Evolutionary conservation across 1,284 basidiomycete genomes (phyloP), one percentile per base, ranked within the genome.

Genomic region (Rhodotorula sp.): DNA sequence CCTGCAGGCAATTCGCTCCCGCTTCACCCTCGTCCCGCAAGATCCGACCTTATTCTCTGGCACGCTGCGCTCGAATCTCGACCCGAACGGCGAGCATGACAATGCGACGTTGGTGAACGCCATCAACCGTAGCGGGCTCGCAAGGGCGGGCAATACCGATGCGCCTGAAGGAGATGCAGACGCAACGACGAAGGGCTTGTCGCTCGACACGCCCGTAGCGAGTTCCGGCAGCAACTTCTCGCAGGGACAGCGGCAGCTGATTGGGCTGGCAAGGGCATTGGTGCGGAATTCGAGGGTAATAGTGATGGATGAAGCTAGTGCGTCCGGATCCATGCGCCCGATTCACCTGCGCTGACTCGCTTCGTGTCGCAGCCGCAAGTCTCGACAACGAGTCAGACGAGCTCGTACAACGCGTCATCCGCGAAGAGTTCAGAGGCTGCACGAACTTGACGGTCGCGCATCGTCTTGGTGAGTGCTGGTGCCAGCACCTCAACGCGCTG

Each of bases 1-100:
- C 7, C 82, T 95, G n/a, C 86, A 91, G 76, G 92, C 94, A 78
- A 79, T 96, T 65, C 86, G 92, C 5, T 71, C 71, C 0, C 74
- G 72, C 30, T 69, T 70, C 30, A 91, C 89, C 1, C 90, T 92
- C 75, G 92, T 92, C 71, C 90, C 90, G 73, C 95, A 81, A 67
- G 80, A 81, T 31, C 80, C 80, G 2, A 67, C 79, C 24, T 74
- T 81, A 26, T 81, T 81, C 71, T 68, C 63, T 20, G 80, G 80
- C 10, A 80, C 80, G 30, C 75, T 81, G n/a, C 77, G 80, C 8
- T 70, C 72, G n/a, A 81, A 81, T 63, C 64, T 81, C 26, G 80
- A 81, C 65, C 80, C 80, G 0, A 79, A 79, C 26, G 74, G 72
- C 31, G 69, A 76, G 64, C 79, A 80, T 48, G 80, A 80, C 62